Evolutionary conservation across 768 basidiomycete genomes (phyloP), one percentile per base, ranked within the genome.

Genomic region (Melanogaster broomeanus): DNA sequence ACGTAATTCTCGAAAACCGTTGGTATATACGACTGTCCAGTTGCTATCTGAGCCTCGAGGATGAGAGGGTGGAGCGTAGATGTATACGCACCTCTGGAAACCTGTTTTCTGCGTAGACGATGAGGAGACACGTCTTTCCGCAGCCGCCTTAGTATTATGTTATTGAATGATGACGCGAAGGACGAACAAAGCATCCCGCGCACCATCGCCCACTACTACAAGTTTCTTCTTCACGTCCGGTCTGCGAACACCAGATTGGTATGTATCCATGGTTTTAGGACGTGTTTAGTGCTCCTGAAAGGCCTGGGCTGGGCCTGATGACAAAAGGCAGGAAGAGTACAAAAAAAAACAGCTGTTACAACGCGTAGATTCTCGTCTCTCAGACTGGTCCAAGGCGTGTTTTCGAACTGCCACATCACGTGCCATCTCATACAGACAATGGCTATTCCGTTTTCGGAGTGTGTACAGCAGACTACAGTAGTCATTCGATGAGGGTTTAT

Each of bases 1-100:
- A 93, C 90, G 63, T 93, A 94, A 78, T 93, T 94, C 71, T 95
- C 93, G 67, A 95, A 95, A 10, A 95, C 93, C 19, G 93, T 94
- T 27, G 93, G 93, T 61, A 93, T 86, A 69, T 95, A 94, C 28
- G 90, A 84, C 93, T 96, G 64, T 37, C 39, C 33, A 22, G 51
- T 38, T 49, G 47, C n/a, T 51, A 44, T 47, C 54, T 61, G 55
- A 68, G 57, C 27, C 7, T 33, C 70, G 15, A 40, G 49, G 31
- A 57, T 24, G 12, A 30, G 5, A 42, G 39, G 38, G 19, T 7
- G 7, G 25, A 24, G 33, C 5, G 16, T 43, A 40, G 40, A 55
- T 43, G 43, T 46, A 53, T 51, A 64, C 81, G 66, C 74, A 95
- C 93, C 81, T 96, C 94, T 39, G 94, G 93, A 65, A 96, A 97